Conservation (phyloP, 169 alveolate species). For the Besnoitia besnoiti region DNA sequence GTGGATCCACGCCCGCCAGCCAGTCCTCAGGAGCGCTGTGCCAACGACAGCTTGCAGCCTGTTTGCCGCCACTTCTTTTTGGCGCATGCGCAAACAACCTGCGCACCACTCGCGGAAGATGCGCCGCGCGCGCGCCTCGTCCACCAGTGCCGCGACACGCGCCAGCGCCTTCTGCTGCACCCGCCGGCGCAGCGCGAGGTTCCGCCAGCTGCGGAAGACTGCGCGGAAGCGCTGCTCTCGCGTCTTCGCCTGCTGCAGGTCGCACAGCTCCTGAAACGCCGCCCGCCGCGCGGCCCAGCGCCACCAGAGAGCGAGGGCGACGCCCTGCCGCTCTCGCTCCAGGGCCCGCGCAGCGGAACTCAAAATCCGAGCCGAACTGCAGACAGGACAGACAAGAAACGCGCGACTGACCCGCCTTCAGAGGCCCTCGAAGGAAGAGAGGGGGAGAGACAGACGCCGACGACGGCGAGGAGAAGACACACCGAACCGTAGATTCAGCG, state of each 20-base stretch:
- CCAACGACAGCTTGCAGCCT: background rate
- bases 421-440: no score
- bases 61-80: background rate
- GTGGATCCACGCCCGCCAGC: background rate
- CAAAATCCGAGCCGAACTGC: background rate
- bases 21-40: background rate
- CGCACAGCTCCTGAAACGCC: background rate
- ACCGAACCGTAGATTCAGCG: no score
- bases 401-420: no score
- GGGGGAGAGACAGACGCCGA: no score
- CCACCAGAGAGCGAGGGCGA: background rate
- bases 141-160: background rate
- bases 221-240: background rate
- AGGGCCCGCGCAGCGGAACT: background rate
- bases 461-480: no score
- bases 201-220: background rate
- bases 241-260: background rate
- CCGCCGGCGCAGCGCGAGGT: background rate
- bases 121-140: background rate
- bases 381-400: no score
- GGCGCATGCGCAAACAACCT: background rate
- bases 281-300: slow-evolving; percentile 36
- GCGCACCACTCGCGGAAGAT: background rate
- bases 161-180: background rate
- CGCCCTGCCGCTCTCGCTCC: background rate